Evolutionary conservation across 441 rosid genomes (phyloP).

Genomic region (Euphorbia celastroides): DNA sequence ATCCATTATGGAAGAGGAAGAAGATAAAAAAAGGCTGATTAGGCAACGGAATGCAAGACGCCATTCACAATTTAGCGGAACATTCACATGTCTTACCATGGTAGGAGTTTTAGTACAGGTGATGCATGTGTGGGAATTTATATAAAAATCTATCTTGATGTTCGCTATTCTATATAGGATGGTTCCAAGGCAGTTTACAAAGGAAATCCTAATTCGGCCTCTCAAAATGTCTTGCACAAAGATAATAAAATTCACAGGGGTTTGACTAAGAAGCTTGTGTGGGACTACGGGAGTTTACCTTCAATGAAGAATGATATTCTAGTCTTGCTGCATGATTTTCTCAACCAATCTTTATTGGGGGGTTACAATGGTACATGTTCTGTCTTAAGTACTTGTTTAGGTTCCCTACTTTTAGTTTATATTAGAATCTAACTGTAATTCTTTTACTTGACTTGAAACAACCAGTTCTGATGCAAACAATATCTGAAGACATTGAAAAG

Average conservation of each 20-base stretch:
- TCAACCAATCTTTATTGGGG: constrained; percentile 76
- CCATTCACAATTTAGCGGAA: constrained; percentile 87
- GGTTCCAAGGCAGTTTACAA: constrained; percentile 73
- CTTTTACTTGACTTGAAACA: constrained; percentile 21
- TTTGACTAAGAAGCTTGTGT: constrained; percentile 49
- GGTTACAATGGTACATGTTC: constrained; percentile 74
- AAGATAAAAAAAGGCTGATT: constrained; percentile 59
- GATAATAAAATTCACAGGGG: constrained; percentile 46
- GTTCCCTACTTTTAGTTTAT: constrained; percentile 15
- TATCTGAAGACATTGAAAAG: constrained; percentile 80
- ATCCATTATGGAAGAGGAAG: constrained; percentile 73
- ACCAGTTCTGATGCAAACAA: constrained; percentile 83
- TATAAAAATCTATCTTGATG: constrained; percentile 12
- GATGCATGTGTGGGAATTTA: constrained; percentile 14
- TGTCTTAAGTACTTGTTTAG: constrained; percentile 6
- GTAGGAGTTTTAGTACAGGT: constrained; percentile 33
- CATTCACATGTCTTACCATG: constrained; percentile 76
- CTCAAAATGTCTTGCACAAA: constrained; percentile 36
- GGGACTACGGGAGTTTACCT: constrained; percentile 59
- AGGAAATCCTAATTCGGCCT: constrained; percentile 54
- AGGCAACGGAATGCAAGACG: constrained; percentile 40
- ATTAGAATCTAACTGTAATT: constrained; percentile 10
- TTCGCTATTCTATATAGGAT: constrained; percentile 44
- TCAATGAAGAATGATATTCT: constrained; percentile 47
- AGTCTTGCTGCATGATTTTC: constrained; percentile 70